phyloP scores from a whole-genome alignment of 345 rosid genomes.

The Reutealis trisperma region DNA sequence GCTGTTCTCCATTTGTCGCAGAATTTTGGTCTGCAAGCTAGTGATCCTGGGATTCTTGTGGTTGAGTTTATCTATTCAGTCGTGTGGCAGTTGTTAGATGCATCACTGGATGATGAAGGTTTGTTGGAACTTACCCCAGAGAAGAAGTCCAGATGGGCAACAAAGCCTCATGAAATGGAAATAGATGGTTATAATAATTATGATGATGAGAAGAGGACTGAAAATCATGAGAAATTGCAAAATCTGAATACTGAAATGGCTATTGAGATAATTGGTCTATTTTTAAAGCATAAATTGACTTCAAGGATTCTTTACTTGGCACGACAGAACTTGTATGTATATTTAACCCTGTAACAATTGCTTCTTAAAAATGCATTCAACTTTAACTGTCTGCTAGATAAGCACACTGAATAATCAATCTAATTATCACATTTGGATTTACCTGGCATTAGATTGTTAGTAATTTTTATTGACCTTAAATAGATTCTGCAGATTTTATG shows the following conservation, averaged over 20 bases:
- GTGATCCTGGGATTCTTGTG: slow-evolving; percentile 69
- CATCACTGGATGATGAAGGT: slow-evolving; percentile 89
- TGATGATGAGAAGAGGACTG: slow-evolving; percentile 48
- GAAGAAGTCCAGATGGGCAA: slow-evolving; percentile 63
- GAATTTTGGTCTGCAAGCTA: slow-evolving; percentile 57
- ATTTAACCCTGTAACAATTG: background rate
- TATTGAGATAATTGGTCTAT: slow-evolving; percentile 72
- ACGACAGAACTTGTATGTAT: slow-evolving; percentile 62
- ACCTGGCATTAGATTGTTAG: background rate
- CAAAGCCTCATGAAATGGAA: slow-evolving; percentile 58
- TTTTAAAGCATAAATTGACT: slow-evolving; percentile 63
- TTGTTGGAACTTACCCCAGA: slow-evolving; percentile 69
- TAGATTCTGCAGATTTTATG: background rate
- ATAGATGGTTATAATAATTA: slow-evolving; percentile 53
- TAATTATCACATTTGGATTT: background rate
- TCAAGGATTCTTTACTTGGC: slow-evolving; percentile 81
- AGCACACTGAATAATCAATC: slow-evolving; percentile 4
- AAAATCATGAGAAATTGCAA: slow-evolving; percentile 48
- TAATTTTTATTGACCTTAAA: background rate
- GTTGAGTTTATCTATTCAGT: slow-evolving; percentile 75
- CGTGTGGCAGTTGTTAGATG: slow-evolving; percentile 88
- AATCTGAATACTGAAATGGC: slow-evolving; percentile 74
- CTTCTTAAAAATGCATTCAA: background rate
- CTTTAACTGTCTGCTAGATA: background rate
- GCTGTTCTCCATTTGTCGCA: slow-evolving; percentile 74